Evolutionary conservation across 371 early-diverging fungal genomes (phyloP), one percentile per base, ranked within the genome.

Genomic region (Apophysomyces sp.): DNA sequence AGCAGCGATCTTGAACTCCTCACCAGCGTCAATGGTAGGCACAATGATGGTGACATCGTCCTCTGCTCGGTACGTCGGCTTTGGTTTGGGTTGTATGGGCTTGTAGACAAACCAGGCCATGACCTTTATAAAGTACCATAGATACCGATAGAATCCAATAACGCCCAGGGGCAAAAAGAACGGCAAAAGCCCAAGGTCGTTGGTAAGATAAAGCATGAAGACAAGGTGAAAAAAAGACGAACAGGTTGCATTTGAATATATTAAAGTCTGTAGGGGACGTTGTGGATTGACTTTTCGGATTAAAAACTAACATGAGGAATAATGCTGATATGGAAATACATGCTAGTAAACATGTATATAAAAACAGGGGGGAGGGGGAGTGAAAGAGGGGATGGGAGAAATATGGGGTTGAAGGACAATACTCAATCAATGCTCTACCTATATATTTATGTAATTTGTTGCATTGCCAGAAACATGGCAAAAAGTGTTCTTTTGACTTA

Each of bases 1-100:
- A 1, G 89, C 83, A 4, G 89, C 91, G 54, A 84, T 76, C 56
- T 82, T 83, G 68, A 90, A 88, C 68, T 89, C 89, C 55, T 86
- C 88, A 58, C 91, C 89, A 6, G 89, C 88, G 68, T 90, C 91
- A 63, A 90, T 90, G 36, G 91, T 90, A 2, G 89, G 89, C 6
- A 90, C 89, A 52, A 89, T 73, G 64, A 90, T 88, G 51, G 89
- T 90, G 12, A 89, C 91, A 62, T 90, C 89, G 65, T 70, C 67
- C 51, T 82, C 78, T n/a, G 82, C 41, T 4, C 65, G 64, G 62
- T 86, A 86, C 27, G 81, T 78, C 3, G 86, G 86, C 44, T 82
- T 77, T 15, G 62, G 63, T 44, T 73, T 72, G 51, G 86, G 86
- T 54, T 61, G 62, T 52, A 78, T 81, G 1, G 86, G 86, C 13